Evolutionary conservation across 2,329 filamentous ascomycete genomes (phyloP), one percentile per base, ranked within the genome.

Genomic region (Penicillium sp.): DNA sequence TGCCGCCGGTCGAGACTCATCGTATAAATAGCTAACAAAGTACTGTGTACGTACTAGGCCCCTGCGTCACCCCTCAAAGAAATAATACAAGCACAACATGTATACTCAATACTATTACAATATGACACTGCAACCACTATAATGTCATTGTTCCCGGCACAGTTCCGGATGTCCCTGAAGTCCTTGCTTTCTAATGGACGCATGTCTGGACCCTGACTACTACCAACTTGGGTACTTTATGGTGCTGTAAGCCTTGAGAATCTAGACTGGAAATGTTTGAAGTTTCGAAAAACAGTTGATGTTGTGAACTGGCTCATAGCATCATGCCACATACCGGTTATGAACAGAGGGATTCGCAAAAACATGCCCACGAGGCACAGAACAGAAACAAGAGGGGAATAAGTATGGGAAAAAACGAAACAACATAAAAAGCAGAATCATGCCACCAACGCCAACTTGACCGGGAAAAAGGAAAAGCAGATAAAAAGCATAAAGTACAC

Each of bases 321-420:
- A 19, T 51, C 52, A 48, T 50, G 33, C 46, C 37, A 55, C 31
- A 50, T 50, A 50, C 39, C 24, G 37, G 14, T 45, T 43, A 43
- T 26, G 46, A 46, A 35, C 31, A 37, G 46, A 48, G 31, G n/a
- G 44, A 37, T 39, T 29, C 33, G 35, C 46, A 53, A 29, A 43
- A 41, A 52, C 47, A 50, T 39, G 48, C 33, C 46, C 26, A 37
- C 46, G 49, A 60, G 49, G 48, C 53, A 49, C 43, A 52, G 48
- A 49, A 53, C 41, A 53, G 49, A 46, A 60, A 63, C 59, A 63
- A 63, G 53, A 64, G 63, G 64, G 64, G 64, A 65, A 66, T 65
- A 60, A 47, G 52, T 59, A 56, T 16, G 55, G 16, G 19, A 29
- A 21, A 46, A 46, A 53, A 26, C 19, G 39, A 46, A 33, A 27